phyloP scores from a whole-genome alignment of 2,329 filamentous ascomycete genomes.

The Fusarium sp. region DNA sequence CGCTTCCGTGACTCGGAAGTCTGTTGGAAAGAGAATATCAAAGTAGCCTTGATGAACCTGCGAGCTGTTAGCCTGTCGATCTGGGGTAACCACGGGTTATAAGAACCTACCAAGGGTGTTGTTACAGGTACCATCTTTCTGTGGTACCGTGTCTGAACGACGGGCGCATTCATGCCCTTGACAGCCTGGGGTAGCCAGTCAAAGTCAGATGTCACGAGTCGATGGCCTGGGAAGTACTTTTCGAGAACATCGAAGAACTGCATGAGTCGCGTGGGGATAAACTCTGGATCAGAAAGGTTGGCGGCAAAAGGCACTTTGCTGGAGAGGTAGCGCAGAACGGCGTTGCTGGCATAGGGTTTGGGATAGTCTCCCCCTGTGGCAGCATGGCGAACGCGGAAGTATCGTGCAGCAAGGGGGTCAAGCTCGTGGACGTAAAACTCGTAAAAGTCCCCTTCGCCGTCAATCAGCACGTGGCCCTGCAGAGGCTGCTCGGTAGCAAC shows the following conservation, averaged over 20 bases:
- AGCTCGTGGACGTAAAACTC: constrained; percentile 89
- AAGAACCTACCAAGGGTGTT: constrained; percentile 82
- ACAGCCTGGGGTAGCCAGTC: constrained; percentile 86
- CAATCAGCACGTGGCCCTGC: constrained; percentile 90
- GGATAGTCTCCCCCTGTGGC: constrained; percentile 76
- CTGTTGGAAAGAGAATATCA: constrained; percentile 97
- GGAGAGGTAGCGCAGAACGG: constrained; percentile 71
- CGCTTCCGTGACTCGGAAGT: constrained; percentile 91
- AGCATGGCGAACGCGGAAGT: constrained; percentile 85
- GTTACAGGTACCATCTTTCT: constrained; percentile 88
- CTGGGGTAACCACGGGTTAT: neutral
- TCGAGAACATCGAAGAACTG: constrained; percentile 95
- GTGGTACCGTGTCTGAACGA: constrained; percentile 95
- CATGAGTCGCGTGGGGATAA: constrained; percentile 94
- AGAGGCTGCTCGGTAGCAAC: constrained; percentile 82
- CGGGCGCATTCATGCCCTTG: constrained; percentile 88
- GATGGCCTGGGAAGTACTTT: constrained; percentile 89
- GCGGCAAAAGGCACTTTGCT: constrained; percentile 76
- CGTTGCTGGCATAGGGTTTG: constrained; percentile 69
- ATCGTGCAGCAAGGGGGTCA: constrained; percentile 86
- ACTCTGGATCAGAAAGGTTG: constrained; percentile 87
- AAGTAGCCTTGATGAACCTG: constrained; percentile 98
- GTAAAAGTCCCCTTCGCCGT: constrained; percentile 87
- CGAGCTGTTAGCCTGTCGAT: constrained; percentile 12
- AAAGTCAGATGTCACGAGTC: constrained; percentile 92